Conservation (phyloP, 192 early-diverging fungal species). For the Linderina pennispora region DNA sequence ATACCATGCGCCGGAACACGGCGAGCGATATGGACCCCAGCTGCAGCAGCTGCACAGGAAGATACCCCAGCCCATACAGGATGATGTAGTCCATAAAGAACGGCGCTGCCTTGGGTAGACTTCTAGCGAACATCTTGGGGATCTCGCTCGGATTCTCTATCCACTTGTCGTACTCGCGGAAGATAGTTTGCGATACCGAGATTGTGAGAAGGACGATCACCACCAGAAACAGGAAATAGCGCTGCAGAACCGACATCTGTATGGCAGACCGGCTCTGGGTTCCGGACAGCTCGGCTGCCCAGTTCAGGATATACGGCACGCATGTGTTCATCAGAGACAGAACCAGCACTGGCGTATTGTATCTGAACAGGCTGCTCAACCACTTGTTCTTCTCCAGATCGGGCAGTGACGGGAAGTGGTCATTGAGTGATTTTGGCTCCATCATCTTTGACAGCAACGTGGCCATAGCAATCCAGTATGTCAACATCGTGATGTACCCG, state of each 20-base stretch:
- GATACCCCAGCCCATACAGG: conserved; percentile 60
- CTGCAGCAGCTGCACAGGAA: conserved; percentile 63
- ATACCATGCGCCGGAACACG: conserved; percentile 51
- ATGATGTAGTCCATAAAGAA: conserved; percentile 77
- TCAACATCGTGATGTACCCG: conserved; percentile 53
- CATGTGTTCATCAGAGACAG: conserved; percentile 40
- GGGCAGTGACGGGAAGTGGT: conserved; percentile 52
- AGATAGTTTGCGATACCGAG: conserved; percentile 59
- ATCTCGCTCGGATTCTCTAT: conserved; percentile 62
- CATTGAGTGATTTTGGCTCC: conserved; percentile 33
- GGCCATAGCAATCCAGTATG: conserved; percentile 71
- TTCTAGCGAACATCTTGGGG: conserved; percentile 58
- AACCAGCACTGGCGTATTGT: conserved; percentile 30
- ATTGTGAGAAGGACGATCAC: conserved; percentile 73
- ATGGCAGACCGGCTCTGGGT: conserved; percentile 38
- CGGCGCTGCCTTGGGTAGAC: conserved; percentile 61
- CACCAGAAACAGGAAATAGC: conserved; percentile 69
- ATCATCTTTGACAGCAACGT: conserved; percentile 57
- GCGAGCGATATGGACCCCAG: conserved; percentile 55
- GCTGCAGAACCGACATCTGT: conserved; percentile 44
- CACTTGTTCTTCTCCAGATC: conserved; percentile 34
- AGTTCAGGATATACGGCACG: conserved; percentile 33
- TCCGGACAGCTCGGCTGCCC: conserved; percentile 36
- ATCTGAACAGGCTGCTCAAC: conserved; percentile 34
- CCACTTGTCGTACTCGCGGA: conserved; percentile 58